Evolutionary conservation across 2,329 filamentous ascomycete genomes (phyloP), one percentile per base, ranked within the genome.

Genomic region (Verticillium zaregamsianum): DNA sequence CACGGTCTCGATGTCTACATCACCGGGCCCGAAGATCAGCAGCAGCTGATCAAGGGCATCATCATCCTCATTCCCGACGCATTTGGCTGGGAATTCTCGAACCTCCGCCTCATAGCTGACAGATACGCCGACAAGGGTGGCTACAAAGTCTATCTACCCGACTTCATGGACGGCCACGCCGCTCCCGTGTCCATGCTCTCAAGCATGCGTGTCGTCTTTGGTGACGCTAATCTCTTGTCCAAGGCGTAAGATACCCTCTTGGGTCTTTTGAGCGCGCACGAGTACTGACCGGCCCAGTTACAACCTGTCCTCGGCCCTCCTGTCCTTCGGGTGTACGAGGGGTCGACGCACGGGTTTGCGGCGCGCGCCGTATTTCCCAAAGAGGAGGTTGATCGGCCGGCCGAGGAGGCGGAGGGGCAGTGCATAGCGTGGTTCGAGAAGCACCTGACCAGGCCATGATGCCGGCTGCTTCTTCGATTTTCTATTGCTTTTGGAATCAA

Each of bases 51-150:
- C n/a, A 79, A 78, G 40, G 83, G 76, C 12, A 78, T 84, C 62
- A 71, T 86, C 11, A 79, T 86, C 52, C 75, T 86, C 58, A 75
- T 87, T 35, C 77, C 83, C 0, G 84, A 86, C 67, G 79, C 79
- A 0, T 86, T 86, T 66, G 84, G 84, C 17, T 83, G 82, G 78
- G 73, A 77, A 2, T 80, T 86, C 64, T 71, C 78, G 25, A 86
- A 86, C 70, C 79, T 77, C 59, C 76, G 80, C 40, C 70, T 85
- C 6, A 69, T 86, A 37, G 82, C 82, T 5, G 84, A 87, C 66
- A 71, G 72, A 52, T 85, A 84, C 66, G 82, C 83, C n/a, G 74
- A 76, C 62, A 80, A 80, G 66, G 79, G 79, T 5, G 72, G 73
- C 15, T 85, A 79, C 67, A 73, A 71, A 9, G 82, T 86, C 39